Base-by-base conservation (phyloP, 192 early-diverging fungal genomes). In the Linnemannia hyalina region DNA sequence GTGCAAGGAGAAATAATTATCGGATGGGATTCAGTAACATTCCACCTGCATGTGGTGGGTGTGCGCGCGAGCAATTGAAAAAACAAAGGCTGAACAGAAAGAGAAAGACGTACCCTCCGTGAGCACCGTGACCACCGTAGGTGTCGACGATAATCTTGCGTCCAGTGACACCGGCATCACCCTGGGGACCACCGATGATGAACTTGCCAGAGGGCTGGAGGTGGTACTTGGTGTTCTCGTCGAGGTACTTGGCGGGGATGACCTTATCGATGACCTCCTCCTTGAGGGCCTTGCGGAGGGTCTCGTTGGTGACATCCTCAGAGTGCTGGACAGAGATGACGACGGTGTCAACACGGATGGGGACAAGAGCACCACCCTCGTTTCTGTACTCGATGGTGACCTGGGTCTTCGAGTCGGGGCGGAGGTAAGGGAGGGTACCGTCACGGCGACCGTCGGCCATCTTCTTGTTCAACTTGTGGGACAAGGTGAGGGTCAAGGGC, bases 111-210 rank as follows among this genome's bases (percentile, higher is more conserved):
- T 80, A 80, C 79, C 79, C 88, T 75, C 88, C 97, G 94, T 98
- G 96, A 81, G 96, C 96, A 91, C 95, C 96, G 91, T 96, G 96
- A 89, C 97, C 97, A 80, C 97, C 97, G 91, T 97, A 98, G 80
- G 95, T 95, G 89, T 95, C 94, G 46, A 89, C 88, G 42, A 89
- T 88, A 68, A 88, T 89, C 73, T 98, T 98, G 91, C 97, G 97
- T 47, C 98, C 98, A 87, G 98, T 99, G 82, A 99, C 94, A 91
- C 98, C 98, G 83, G 98, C 98, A 92, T 99, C 98, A 92, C 98
- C 98, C 92, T 99, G 98, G 73, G 98, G 98, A 80, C 98, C 98
- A 91, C 98, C 98, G 82, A 99, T 99, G 93, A 99, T 94, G 94
- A 99, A 99, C 82, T 95, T 94, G 86, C 98, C 98, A 90, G 98